Base-by-base conservation (phyloP, 495 filamentous ascomycete genomes). In the Aspergillus saccharolyticus region DNA sequence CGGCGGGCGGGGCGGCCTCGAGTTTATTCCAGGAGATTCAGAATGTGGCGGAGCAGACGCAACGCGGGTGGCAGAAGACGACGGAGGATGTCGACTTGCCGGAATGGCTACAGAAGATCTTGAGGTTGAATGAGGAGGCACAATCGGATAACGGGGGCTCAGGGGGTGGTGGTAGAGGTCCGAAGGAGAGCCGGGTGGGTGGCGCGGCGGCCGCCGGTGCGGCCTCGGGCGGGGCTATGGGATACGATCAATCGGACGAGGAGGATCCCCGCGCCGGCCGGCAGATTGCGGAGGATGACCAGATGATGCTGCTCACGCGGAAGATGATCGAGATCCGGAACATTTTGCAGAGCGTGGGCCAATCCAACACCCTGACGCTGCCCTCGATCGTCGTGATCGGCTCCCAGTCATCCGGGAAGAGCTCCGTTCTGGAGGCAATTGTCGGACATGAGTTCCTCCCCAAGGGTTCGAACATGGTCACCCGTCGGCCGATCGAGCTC, bases 261-360 rank as follows among this genome's bases (percentile, higher is more conserved):
- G 80, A 89, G 25, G 91, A 96, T 63, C 64, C 74, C 0, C 75
- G 88, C 21, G 73, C 73, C 21, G 83, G 81, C 42, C 80, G 80
- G 48, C 80, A 89, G 62, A 74, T 76, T 54, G 89, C 91, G 4
- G 84, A 87, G 64, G 93, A 99, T 66, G 94, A 99, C 65, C 94
- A 99, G 71, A 99, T 99, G 93, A 99, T 99, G 94, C 77, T 96
- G 61, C 78, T 99, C 70, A 99, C 94, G 0, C 92, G 92, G 74
- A 96, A 96, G 72, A 99, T 99, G 94, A 99, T 99, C 66, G 93
- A 99, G 70, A 97, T 99, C 52, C 78, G 95, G 59, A 91, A 86
- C 60, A 90, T 99, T 43, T 77, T 99, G 7, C 86, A 93, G 65
- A 84, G 86, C 18, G 88, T 99, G 47, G 94, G 94, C 44, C 91